Evolutionary conservation across 1,284 basidiomycete species (phyloP).

Genomic region (Phlebopus sp.): DNA sequence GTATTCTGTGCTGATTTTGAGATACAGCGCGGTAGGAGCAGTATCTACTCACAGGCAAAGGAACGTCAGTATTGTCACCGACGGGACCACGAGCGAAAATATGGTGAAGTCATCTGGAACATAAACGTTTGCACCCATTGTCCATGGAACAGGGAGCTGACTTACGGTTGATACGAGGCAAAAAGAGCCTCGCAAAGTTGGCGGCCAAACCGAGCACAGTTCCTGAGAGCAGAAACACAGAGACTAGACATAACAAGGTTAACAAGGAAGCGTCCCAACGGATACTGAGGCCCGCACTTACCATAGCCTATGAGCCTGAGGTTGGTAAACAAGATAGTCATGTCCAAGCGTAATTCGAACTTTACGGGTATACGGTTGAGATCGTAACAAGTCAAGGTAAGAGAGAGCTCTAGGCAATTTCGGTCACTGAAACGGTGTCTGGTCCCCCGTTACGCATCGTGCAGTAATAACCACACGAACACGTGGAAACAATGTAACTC

Average conservation of each 20-base stretch:
- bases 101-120: constrained; percentile 63
- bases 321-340: constrained; percentile 59
- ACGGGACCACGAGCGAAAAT: constrained; percentile 61
- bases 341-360: constrained; percentile 20
- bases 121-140: neutral
- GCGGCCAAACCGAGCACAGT: constrained; percentile 65
- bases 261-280: constrained; percentile 3
- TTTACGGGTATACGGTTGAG: constrained; percentile 13
- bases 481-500: no score
- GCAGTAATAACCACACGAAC: no score
- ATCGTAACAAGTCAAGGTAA: constrained; percentile 15
- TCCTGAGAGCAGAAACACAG: constrained; percentile 57
- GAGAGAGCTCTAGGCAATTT: constrained; percentile 1
- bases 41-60: constrained; percentile 45
- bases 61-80: constrained; percentile 59
- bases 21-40: neutral
- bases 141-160: constrained; percentile 11
- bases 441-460: no score
- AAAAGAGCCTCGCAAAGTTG: constrained; percentile 63
- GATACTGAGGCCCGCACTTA: constrained; percentile 23
- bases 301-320: constrained; percentile 50
- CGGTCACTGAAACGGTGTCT: no score
- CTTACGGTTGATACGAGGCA: constrained; percentile 62
- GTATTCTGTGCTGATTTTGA: constrained; percentile 41
- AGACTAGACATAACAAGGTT: constrained; percentile 38